These are phyloP conservation scores for Teunomyces cretensis DNA, from an alignment of 805 yeast genomes.

Conservation along the genomic window DNA sequence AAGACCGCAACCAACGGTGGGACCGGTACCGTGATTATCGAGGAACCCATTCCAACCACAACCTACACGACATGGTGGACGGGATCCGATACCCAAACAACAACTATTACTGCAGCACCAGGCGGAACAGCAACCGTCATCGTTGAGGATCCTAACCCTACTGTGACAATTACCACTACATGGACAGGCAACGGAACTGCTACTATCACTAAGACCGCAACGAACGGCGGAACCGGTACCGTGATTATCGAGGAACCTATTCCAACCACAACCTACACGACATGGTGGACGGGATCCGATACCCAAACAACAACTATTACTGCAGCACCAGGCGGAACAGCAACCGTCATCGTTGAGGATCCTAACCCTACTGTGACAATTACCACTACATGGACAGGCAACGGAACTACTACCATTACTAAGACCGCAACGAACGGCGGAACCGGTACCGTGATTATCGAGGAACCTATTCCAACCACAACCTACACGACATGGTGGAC, in stretches of 20 bases:
- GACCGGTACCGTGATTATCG: slow-evolving; percentile 7
- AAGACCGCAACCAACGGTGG: slow-evolving; percentile 5
- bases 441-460: slow-evolving; percentile 7
- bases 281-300: no score
- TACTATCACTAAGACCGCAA: not conserved
- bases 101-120: not conserved
- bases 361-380: slow-evolving; percentile 7
- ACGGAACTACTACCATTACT: slow-evolving; percentile 3
- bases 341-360: not conserved
- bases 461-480: slow-evolving; percentile 7
- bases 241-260: slow-evolving; percentile 7
- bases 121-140: slow-evolving; percentile 6
- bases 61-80: slow-evolving; percentile 7
- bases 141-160: slow-evolving; percentile 4
- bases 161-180: slow-evolving; percentile 7
- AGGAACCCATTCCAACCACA: slow-evolving; percentile 7
- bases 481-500: slow-evolving; percentile 7
- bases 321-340: no score
- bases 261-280: no score
- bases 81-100: not conserved
- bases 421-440: slow-evolving; percentile 5
- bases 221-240: slow-evolving; percentile 9
- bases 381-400: slow-evolving; percentile 8
- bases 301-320: not conserved
- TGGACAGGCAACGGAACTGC: slow-evolving; percentile 11